Evolutionary conservation across 768 basidiomycete species (phyloP).

Genomic region (Rhizopogon vesiculosus): DNA sequence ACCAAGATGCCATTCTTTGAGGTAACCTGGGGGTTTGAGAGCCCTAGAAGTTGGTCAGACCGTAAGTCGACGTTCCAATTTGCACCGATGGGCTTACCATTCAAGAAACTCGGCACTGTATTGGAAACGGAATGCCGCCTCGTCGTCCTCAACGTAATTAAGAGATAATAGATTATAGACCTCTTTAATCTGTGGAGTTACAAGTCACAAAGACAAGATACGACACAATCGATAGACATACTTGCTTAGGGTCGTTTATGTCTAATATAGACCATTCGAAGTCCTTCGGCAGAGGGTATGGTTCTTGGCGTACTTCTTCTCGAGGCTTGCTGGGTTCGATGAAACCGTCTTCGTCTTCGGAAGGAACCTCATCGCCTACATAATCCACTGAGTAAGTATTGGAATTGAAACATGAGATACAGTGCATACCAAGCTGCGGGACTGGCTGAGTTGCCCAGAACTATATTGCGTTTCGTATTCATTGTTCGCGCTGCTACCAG

Average conservation of each 20-base stretch:
- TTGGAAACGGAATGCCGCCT: constrained; percentile 94
- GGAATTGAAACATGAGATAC: background rate
- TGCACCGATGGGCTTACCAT: constrained; percentile 51
- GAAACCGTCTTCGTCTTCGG: constrained; percentile 84
- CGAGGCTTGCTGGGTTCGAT: constrained; percentile 79
- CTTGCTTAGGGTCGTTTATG: constrained; percentile 72
- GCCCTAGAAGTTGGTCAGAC: constrained; percentile 53
- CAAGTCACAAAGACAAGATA: constrained; percentile 2
- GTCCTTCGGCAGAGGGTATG: constrained; percentile 84
- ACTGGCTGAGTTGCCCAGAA: constrained; percentile 99
- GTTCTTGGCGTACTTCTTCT: constrained; percentile 82
- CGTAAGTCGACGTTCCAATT: background rate
- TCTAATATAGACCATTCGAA: constrained; percentile 90
- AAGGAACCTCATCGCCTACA: constrained; percentile 56
- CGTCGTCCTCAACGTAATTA: constrained; percentile 96
- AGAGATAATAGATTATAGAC: constrained; percentile 87
- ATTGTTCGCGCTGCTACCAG: background rate
- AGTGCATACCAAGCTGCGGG: constrained; percentile 65
- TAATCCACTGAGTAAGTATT: background rate
- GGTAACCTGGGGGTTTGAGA: constrained; percentile 88
- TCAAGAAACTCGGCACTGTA: constrained; percentile 92
- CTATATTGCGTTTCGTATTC: constrained; percentile 31
- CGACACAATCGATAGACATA: constrained; percentile 18
- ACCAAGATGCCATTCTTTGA: constrained; percentile 93
- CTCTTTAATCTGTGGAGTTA: constrained; percentile 65